phyloP scores from a whole-genome alignment of 129 eudicot species.

The Mikania micrantha region DNA sequence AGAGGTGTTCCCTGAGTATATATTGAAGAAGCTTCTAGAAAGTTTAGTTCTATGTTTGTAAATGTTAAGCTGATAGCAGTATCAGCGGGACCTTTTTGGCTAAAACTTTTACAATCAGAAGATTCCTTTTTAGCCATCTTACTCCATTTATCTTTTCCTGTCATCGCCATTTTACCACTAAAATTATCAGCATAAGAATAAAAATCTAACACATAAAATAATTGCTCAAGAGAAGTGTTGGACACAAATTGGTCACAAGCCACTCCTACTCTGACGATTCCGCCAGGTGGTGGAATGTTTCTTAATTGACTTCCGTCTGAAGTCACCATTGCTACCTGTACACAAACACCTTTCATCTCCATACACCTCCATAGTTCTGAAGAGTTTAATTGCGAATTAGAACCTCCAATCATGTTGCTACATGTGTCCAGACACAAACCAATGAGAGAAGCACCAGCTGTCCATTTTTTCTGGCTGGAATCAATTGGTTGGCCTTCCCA shows the following conservation, averaged over 20 bases:
- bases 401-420: constrained; percentile 9
- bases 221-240: constrained; percentile 78
- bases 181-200: constrained; percentile 56
- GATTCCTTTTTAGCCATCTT: constrained; percentile 27
- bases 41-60: constrained; percentile 53
- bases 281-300: constrained; percentile 74
- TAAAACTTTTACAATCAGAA: constrained; percentile 22
- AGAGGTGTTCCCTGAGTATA: constrained; percentile 50
- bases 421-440: constrained; percentile 54
- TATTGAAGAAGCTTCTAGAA: constrained; percentile 51
- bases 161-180: constrained; percentile 49
- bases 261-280: constrained; percentile 70
- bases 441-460: constrained; percentile 54
- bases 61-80: constrained; percentile 52
- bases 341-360: constrained; percentile 52
- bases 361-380: constrained; percentile 68
- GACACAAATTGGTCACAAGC: constrained; percentile 64
- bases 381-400: constrained; percentile 20
- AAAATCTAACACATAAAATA: constrained; percentile 71
- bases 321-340: constrained; percentile 92
- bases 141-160: constrained; percentile 29
- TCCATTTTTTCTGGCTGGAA: constrained; percentile 75
- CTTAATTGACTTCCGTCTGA: constrained; percentile 69
- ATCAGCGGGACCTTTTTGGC: constrained; percentile 75
- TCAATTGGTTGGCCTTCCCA: constrained; percentile 87